Conservation (phyloP, 768 basidiomycete genomes). For the Cystobasidium onofrii region DNA sequence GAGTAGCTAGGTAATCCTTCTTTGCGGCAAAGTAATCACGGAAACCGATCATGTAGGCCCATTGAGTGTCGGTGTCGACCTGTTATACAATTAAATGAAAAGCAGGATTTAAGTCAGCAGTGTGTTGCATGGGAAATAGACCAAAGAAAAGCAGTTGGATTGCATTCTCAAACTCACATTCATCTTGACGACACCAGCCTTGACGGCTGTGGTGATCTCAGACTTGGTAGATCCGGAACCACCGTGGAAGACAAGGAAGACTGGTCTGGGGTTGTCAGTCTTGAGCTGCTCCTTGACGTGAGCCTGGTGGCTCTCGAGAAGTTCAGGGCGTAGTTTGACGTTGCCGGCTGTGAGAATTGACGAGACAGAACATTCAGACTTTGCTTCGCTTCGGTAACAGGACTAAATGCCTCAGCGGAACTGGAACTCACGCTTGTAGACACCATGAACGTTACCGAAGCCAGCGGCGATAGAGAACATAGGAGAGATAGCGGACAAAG, state of each 20-base stretch:
- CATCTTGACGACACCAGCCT: conserved; percentile 91
- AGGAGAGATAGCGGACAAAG: conserved; percentile 72
- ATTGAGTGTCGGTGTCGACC: conserved; percentile 61
- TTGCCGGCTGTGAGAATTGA: conserved; percentile 58
- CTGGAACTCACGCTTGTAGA: conserved; percentile 62
- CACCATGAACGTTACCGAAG: conserved; percentile 98
- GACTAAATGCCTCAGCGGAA: too few species aligned
- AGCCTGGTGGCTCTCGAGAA: conserved; percentile 82
- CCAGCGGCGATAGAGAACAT: conserved; percentile 97
- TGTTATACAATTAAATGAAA: neutral
- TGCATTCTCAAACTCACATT: conserved; percentile 55
- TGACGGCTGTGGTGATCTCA: conserved; percentile 85
- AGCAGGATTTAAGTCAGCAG: too few species aligned
- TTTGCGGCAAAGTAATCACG: conserved; percentile 79
- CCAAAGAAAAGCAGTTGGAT: neutral
- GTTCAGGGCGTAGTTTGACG: conserved; percentile 81
- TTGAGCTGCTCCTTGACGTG: conserved; percentile 61
- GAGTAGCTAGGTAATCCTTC: conserved; percentile 75
- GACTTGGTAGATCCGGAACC: conserved; percentile 95
- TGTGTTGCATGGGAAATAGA: neutral
- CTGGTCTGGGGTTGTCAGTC: conserved; percentile 62
- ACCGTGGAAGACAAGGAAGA: conserved; percentile 99
- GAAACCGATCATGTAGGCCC: conserved; percentile 41
- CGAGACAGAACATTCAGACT: too few species aligned
- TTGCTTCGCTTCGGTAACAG: too few species aligned